Evolutionary conservation across 2,329 filamentous ascomycete species (phyloP).

Genomic region (Xylaria sp.): DNA sequence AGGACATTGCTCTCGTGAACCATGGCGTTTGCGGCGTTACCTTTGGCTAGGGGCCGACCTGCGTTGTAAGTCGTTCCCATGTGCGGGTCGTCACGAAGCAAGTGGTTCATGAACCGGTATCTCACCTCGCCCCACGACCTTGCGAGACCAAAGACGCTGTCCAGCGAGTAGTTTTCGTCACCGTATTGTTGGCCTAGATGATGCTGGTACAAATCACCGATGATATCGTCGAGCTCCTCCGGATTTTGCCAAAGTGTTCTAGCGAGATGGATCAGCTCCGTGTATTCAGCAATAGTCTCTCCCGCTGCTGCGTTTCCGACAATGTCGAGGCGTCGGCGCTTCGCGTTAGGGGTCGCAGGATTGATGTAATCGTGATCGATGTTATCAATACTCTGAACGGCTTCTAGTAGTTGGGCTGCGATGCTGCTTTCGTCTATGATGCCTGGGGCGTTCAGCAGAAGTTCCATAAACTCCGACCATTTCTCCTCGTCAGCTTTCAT

Average conservation of each 20-base stretch:
- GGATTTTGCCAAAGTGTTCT: slow-evolving; percentile 6
- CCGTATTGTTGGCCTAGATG: not conserved
- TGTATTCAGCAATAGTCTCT: not conserved
- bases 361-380: slow-evolving; percentile 13
- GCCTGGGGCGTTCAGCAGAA: not conserved
- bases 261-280: not conserved
- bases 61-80: not conserved
- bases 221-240: not conserved
- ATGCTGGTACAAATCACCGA: not conserved
- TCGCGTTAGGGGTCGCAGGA: not conserved
- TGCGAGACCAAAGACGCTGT: slow-evolving; percentile 5
- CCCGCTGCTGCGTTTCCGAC: not conserved
- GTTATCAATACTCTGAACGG: not conserved
- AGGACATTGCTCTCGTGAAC: slow-evolving; percentile 18
- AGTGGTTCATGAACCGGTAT: slow-evolving; percentile 18
- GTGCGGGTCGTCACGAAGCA: slow-evolving; percentile 6
- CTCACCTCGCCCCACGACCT: slow-evolving; percentile 6
- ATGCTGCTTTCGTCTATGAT: not conserved
- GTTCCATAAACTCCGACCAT: not conserved
- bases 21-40: slow-evolving; percentile 4
- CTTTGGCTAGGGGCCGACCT: not conserved
- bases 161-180: not conserved
- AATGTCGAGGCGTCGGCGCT: not conserved
- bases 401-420: not conserved
- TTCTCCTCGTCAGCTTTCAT: not conserved